These are phyloP conservation scores for Penicillium soppii DNA, from an alignment of 495 filamentous ascomycete species.

Conservation along the genomic window DNA sequence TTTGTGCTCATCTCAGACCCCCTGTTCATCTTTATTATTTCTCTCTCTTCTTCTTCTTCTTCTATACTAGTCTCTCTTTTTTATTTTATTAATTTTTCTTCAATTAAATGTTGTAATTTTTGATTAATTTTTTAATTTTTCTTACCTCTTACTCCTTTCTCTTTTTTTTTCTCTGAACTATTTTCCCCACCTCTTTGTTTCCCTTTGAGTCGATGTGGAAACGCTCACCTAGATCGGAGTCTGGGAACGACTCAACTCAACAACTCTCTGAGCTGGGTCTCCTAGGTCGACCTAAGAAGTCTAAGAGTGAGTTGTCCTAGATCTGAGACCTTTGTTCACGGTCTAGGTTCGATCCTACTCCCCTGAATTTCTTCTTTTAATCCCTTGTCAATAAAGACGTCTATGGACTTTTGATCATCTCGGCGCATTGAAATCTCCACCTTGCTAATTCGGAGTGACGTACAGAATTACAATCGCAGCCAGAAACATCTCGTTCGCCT, in stretches of 20 bases:
- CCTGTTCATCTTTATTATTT: background rate
- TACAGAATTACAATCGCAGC: slow-evolving; percentile 33
- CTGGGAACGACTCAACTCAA: slow-evolving; percentile 37
- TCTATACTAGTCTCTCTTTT: slow-evolving; percentile 7
- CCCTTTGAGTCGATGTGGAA: slow-evolving; percentile 45
- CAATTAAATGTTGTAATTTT: slow-evolving; percentile 3
- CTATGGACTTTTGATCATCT: slow-evolving; percentile 14
- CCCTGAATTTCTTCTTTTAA: slow-evolving; percentile 2
- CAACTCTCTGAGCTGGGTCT: slow-evolving; percentile 36
- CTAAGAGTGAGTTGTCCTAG: slow-evolving; percentile 27
- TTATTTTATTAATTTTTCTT: slow-evolving; percentile 12
- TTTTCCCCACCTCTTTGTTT: slow-evolving; percentile 14
- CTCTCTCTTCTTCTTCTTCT: slow-evolving; percentile 9
- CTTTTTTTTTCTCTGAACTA: slow-evolving; percentile 14
- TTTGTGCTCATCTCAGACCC: background rate
- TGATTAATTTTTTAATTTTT: slow-evolving; percentile 7
- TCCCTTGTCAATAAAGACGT: background rate
- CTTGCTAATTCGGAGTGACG: slow-evolving; percentile 22
- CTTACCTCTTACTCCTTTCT: slow-evolving; percentile 13
- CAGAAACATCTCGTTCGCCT: slow-evolving; percentile 37
- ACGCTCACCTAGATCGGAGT: slow-evolving; percentile 45
- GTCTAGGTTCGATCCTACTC: slow-evolving; percentile 15
- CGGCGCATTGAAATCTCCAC: slow-evolving; percentile 13
- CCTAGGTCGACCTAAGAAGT: slow-evolving; percentile 41
- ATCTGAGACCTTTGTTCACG: slow-evolving; percentile 18